These are phyloP conservation scores for Fusarium coicis DNA, from an alignment of 2,329 filamentous ascomycete genomes.

Conservation along the genomic window DNA sequence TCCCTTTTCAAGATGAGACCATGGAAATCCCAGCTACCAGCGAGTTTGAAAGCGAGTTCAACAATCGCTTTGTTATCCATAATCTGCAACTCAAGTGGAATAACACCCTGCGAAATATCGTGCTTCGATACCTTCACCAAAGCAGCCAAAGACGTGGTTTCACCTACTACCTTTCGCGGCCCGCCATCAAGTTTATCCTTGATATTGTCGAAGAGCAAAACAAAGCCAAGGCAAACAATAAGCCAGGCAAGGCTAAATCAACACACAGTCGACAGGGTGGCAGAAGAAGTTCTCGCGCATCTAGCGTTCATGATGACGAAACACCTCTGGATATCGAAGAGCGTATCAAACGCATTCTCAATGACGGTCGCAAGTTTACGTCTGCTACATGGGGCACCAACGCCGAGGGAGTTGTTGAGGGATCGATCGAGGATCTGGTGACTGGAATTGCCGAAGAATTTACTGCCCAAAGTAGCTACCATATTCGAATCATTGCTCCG, in stretches of 20 bases:
- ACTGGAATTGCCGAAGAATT: conserved; percentile 89
- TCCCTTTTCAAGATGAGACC: conserved; percentile 66
- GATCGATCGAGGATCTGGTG: conserved; percentile 70
- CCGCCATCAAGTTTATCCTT: conserved; percentile 96
- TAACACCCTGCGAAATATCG: conserved; percentile 93
- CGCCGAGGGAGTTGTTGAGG: conserved; percentile 49
- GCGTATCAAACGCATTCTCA: conserved; percentile 84
- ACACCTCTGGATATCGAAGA: conserved; percentile 78
- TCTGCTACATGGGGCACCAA: conserved; percentile 48
- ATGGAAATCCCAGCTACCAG: conserved; percentile 76
- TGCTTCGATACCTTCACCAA: conserved; percentile 96
- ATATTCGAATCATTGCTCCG: conserved; percentile 92
- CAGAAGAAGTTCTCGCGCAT: conserved; percentile 50
- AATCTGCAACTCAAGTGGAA: conserved; percentile 99
- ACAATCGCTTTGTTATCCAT: conserved; percentile 97
- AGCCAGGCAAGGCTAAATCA: conserved; percentile 46
- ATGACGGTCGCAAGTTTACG: conserved; percentile 85
- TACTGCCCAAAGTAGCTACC: conserved; percentile 90
- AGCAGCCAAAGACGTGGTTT: conserved; percentile 96
- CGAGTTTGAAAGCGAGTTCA: conserved; percentile 93
- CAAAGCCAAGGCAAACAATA: conserved; percentile 67
- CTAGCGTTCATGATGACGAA: conserved; percentile 63
- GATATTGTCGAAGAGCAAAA: conserved; percentile 96
- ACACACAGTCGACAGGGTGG: conserved; percentile 43
- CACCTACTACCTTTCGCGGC: conserved; percentile 95